Evolutionary conservation across 2,329 filamentous ascomycete genomes (phyloP), one percentile per base, ranked within the genome.

Genomic region (Tolypocladium tundrense): DNA sequence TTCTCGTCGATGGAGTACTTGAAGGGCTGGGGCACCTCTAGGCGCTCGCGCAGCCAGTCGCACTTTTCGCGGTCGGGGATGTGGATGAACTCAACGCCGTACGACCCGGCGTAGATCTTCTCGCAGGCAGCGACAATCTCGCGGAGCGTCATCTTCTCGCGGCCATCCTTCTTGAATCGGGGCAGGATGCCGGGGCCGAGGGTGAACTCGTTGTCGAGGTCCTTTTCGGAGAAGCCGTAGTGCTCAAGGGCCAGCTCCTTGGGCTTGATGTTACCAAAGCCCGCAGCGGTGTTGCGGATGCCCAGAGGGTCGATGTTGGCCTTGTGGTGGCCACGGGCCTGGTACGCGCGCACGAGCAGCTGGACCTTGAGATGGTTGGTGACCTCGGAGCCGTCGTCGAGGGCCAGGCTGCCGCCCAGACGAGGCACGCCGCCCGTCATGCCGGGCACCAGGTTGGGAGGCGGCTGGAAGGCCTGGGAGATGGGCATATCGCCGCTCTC

Each of bases 1-100:
- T 99, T 99, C 82, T 99, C 94, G 69, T 97, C 94, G 60, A 96
- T 88, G 1, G 91, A 95, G 80, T 97, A 97, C 75, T 95, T 95
- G 84, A 96, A 99, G 14, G 94, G 91, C 67, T 88, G 84, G 52
- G 93, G 93, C 55, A 97, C 88, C 79, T 99, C 94, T 67, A 97
- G 83, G 62, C 94, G 90, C 76, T 96, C 90, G 68, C 94, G 87
- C 62, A 99, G 86, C 94, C 94, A 99, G 77, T 99, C 94, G 79
- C 94, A 99, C 76, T 96, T 94, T 72, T 93, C 90, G 69, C 94
- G 85, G 73, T 99, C 93, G 59, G 94, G 93, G 64, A 99, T 99
- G 77, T 99, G 94, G 71, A 99, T 97, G 77, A 97, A 99, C 75
- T 99, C 94, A 59, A 97, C 85, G 73, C 94, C 93, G 71, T 95